A percentile compares a stretch with the other conserved stretches of the same genome.
These are phyloP conservation scores for Coemansia erecta DNA, from an alignment of 192 early-diverging fungal genomes.

Conservation along the genomic window DNA sequence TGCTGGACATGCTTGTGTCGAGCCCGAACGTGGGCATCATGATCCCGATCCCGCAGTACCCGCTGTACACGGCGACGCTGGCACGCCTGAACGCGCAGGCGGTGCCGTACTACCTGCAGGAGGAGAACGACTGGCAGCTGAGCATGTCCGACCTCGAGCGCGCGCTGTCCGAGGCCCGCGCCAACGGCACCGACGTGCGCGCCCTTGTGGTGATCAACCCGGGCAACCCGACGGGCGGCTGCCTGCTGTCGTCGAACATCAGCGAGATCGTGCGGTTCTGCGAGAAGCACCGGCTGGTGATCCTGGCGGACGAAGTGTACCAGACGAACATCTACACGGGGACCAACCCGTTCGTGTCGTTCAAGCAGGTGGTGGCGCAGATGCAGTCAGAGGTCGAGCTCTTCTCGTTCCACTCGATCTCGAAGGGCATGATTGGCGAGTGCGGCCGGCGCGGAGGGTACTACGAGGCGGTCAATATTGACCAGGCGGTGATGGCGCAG, in stretches of 20 bases:
- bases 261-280: slow-evolving; percentile 88
- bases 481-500: slow-evolving; percentile 70
- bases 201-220: slow-evolving; percentile 97
- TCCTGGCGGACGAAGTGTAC: slow-evolving; percentile 98
- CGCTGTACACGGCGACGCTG: slow-evolving; percentile 93
- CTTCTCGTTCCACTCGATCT: slow-evolving; percentile 94
- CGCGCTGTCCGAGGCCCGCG: slow-evolving; percentile 63
- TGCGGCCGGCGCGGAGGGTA: slow-evolving; percentile 97
- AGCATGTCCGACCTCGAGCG: slow-evolving; percentile 63
- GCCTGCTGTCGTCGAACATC: slow-evolving; percentile 80
- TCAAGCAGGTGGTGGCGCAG: slow-evolving; percentile 88
- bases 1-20: slow-evolving; percentile 83
- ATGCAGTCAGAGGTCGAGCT: slow-evolving; percentile 81
- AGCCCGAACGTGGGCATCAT: slow-evolving; percentile 85
- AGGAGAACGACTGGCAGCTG: slow-evolving; percentile 81
- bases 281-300: slow-evolving; percentile 72
- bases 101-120: slow-evolving; percentile 92
- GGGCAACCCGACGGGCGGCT: slow-evolving; percentile 97
- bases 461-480: slow-evolving; percentile 90
- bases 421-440: slow-evolving; percentile 98
- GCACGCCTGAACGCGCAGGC: slow-evolving; percentile 79
- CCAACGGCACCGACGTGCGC: slow-evolving; percentile 79
- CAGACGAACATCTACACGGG: slow-evolving; percentile 91
- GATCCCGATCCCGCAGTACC: slow-evolving; percentile 99
- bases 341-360: slow-evolving; percentile 87